These are phyloP conservation scores for Amanita muscaria DNA, from an alignment of 768 basidiomycete species.

Conservation along the genomic window DNA sequence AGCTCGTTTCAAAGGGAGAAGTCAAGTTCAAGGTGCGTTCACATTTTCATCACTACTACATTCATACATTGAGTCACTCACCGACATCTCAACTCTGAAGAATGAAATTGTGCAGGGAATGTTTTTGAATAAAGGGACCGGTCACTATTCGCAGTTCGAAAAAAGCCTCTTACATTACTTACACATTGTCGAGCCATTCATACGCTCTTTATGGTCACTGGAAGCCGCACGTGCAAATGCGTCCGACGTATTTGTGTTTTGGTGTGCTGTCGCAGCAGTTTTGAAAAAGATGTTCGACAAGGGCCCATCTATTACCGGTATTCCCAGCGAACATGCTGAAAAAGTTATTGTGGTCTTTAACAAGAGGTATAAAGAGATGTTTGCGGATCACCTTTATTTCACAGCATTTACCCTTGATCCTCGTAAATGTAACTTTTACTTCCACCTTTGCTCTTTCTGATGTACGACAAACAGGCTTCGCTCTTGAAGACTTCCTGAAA, in stretches of 20 bases:
- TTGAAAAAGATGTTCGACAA: too few relatives aligned
- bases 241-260: too few relatives aligned
- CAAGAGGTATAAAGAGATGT: constrained; percentile 11
- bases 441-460: neutral
- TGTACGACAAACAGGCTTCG: neutral
- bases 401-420: constrained; percentile 14
- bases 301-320: constrained; percentile 12
- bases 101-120: constrained; percentile 1
- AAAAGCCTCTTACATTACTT: constrained; percentile 13
- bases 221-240: constrained; percentile 16
- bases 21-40: constrained; percentile 7
- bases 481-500: constrained; percentile 1
- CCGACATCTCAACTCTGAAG: constrained; percentile 1
- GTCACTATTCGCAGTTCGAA: constrained; percentile 9
- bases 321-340: constrained; percentile 6
- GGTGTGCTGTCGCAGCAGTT: too few relatives aligned
- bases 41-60: too few relatives aligned
- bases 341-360: constrained; percentile 13
- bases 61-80: too few relatives aligned
- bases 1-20: constrained; percentile 2
- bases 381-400: constrained; percentile 13
- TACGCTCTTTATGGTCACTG: constrained; percentile 19
- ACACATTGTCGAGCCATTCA: constrained; percentile 14
- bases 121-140: constrained; percentile 3
- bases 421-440: constrained; percentile 7